A percentile compares a stretch with the other conserved stretches of the same genome.
Conservation (phyloP, 2,329 filamentous ascomycete species). For the Sarocladium strictum region DNA sequence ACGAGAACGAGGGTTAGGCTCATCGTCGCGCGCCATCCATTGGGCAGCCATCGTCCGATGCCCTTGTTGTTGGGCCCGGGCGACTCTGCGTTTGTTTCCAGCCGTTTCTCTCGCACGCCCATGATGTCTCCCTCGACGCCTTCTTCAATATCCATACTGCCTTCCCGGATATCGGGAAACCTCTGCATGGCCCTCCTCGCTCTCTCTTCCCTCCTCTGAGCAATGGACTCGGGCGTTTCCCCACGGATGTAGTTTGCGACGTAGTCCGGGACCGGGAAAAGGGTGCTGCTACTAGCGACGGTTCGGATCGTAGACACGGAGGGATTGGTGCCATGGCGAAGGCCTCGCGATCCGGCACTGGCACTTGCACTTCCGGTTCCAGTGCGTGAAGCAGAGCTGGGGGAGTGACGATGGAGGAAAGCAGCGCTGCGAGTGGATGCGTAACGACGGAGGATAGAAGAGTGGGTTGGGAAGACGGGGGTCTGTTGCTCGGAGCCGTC, state of each 20-base stretch:
- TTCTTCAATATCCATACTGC: slow-evolving; percentile 4
- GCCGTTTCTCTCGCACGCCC: background rate
- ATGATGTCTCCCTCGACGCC: background rate
- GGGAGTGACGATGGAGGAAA: background rate
- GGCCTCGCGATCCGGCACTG: background rate
- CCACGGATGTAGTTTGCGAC: slow-evolving; percentile 49
- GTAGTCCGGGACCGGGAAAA: slow-evolving; percentile 40
- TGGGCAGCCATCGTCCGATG: slow-evolving; percentile 39
- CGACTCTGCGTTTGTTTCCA: slow-evolving; percentile 21
- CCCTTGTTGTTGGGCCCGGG: slow-evolving; percentile 31
- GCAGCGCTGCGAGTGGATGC: background rate
- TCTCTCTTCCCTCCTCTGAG: slow-evolving; percentile 29
- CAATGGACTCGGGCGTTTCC: slow-evolving; percentile 48
- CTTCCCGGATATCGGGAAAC: slow-evolving; percentile 18
- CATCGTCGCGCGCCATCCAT: slow-evolving; percentile 27
- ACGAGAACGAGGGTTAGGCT: slow-evolving; percentile 26
- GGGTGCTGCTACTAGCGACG: slow-evolving; percentile 6
- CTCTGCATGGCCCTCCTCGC: slow-evolving; percentile 21
- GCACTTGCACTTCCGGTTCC: background rate
- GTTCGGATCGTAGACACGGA: slow-evolving; percentile 4
- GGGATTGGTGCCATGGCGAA: background rate
- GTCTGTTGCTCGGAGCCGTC: background rate
- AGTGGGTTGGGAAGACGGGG: background rate
- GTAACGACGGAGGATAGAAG: slow-evolving; percentile 8
- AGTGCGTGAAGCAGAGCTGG: background rate